These are phyloP conservation scores for Mallotus repandus DNA, from an alignment of 441 rosid genomes.

Conservation along the genomic window DNA sequence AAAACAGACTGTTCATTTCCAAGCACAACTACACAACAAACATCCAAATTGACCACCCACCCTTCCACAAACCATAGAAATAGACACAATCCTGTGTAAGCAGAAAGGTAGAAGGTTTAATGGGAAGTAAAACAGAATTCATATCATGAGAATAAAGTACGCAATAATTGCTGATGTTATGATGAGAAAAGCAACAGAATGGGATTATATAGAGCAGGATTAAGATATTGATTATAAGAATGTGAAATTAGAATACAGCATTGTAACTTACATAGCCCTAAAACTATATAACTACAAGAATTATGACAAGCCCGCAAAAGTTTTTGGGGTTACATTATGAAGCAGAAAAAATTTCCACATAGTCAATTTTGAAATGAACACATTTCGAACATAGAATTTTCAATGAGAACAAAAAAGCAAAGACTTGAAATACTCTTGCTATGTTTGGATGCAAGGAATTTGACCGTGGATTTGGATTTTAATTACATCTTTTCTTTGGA, in stretches of 20 bases:
- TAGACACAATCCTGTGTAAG: not conserved
- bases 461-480: too few relatives aligned
- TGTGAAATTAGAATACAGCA: too few relatives aligned
- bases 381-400: not conserved
- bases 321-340: not conserved
- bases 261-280: too few relatives aligned
- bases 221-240: not conserved
- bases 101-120: not conserved
- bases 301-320: not conserved
- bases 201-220: not conserved
- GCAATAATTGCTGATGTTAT: not conserved
- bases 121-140: not conserved
- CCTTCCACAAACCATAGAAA: not conserved
- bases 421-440: not conserved
- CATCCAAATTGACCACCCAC: not conserved
- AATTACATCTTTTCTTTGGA: too few relatives aligned
- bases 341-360: not conserved
- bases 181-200: not conserved
- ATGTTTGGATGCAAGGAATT: too few relatives aligned
- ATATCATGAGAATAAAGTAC: not conserved
- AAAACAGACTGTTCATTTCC: not conserved
- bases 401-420: not conserved
- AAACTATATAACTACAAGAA: too few relatives aligned
- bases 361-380: not conserved
- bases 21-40: not conserved